Conservation (phyloP, 129 eudicot species). For the Artemisia annua region DNA sequence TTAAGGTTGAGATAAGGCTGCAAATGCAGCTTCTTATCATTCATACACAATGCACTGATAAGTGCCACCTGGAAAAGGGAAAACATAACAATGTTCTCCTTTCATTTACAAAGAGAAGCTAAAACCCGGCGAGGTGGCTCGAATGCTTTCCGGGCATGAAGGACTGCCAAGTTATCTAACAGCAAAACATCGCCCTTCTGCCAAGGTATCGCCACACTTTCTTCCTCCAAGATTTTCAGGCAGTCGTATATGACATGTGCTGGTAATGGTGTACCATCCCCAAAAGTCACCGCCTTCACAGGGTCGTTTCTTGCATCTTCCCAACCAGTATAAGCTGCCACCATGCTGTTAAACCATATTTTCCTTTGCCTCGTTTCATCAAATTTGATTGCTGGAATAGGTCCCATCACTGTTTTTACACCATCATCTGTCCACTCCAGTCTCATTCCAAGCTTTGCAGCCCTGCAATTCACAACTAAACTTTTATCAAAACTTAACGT, state of each 20-base stretch:
- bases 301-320: conserved; percentile 79
- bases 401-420: conserved; percentile 82
- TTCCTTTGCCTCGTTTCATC: conserved; percentile 64
- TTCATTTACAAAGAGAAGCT: conserved; percentile 43
- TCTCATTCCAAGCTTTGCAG: conserved; percentile 85
- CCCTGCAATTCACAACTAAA: conserved; percentile 51
- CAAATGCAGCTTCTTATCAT: conserved; percentile 23
- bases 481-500: not conserved
- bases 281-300: conserved; percentile 37
- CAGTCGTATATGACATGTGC: conserved; percentile 32
- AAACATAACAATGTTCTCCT: not conserved
- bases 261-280: conserved; percentile 39
- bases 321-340: conserved; percentile 97
- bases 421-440: conserved; percentile 86
- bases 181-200: conserved; percentile 40
- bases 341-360: conserved; percentile 96
- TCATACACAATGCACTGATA: conserved; percentile 1
- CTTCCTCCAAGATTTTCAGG: conserved; percentile 33
- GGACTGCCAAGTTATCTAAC: conserved; percentile 42
- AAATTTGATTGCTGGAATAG: conserved; percentile 74
- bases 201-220: conserved; percentile 45
- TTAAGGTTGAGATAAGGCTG: not conserved
- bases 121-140: conserved; percentile 42
- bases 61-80: not conserved
- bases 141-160: conserved; percentile 35